Evolutionary conservation across 768 basidiomycete genomes (phyloP), one percentile per base, ranked within the genome.

Genomic region (Multifurca ochricompacta): DNA sequence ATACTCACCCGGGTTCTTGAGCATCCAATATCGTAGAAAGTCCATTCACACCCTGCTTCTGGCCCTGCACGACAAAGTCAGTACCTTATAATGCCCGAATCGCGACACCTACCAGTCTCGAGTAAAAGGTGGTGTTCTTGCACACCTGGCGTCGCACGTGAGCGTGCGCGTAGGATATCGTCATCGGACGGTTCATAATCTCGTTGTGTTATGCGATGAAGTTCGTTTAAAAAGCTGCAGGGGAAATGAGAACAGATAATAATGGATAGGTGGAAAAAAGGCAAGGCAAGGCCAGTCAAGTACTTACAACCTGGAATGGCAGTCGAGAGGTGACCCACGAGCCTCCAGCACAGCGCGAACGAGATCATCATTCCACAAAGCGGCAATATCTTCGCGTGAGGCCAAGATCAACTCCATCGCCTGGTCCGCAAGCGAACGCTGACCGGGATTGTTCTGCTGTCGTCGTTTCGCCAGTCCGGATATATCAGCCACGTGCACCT

Each of bases 1-100:
- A 27, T 27, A 48, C 47, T 6, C 21, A 50, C 48, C 21, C 18
- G 27, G 7, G 27, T 32, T 82, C 81, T n/a, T 36, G 53, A 42
- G n/a, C 85, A 87, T 34, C 87, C 85, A 28, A 91, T 84, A 65
- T 91, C 87, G 65, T 86, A 91, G 59, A 91, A 73, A 44, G 81
- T 68, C 87, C 87, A 90, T 64, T 89, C 85, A 55, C 74, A 79
- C 3, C 81, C 40, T 16, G 34, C 21, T 3, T 42, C 32, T 14
- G 3, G 37, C 47, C 35, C 49, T 41, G 41, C 1, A 36, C 14
- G 39, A 27, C 11, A 35, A 16, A n/a, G 28, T 37, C 37, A 40
- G 28, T 18, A 16, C 21, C 18, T 1, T 2, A 46, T 16, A n/a
- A n/a, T n/a, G n/a, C n/a, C n/a, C n/a, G n/a, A n/a, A n/a, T n/a